Percentiles rank a stretch among this genome's conserved stretches.
phyloP scores from a whole-genome alignment of 1,284 basidiomycete genomes.

The Ustilago curta region DNA sequence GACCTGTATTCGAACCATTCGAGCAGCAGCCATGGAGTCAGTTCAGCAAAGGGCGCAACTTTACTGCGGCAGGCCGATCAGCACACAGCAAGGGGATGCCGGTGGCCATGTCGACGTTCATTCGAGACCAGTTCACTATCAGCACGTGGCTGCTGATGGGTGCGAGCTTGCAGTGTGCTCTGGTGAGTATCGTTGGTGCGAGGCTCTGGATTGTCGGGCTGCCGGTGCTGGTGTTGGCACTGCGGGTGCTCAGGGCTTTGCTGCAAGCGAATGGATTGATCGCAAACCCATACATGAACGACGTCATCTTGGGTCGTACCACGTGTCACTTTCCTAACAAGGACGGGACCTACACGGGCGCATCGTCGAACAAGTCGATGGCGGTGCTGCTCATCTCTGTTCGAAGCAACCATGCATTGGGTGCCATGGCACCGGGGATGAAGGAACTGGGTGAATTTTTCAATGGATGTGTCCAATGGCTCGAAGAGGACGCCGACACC shows the following conservation, averaged over 20 bases:
- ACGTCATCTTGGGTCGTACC: conserved; percentile 18
- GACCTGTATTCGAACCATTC: conserved; percentile 21
- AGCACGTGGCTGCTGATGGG: conserved; percentile 30
- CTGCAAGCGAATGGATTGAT: conserved; percentile 14
- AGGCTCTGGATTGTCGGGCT: conserved; percentile 15
- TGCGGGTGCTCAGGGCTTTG: conserved; percentile 9
- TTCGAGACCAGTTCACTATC: conserved; percentile 25
- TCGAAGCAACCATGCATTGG: conserved; percentile 27
- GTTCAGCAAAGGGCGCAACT: background rate
- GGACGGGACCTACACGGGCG: conserved; percentile 13
- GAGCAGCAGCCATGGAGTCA: conserved; percentile 24
- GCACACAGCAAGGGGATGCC: conserved; percentile 1
- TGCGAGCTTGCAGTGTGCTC: conserved; percentile 13
- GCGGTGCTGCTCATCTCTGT: conserved; percentile 31
- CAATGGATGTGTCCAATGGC: conserved; percentile 21
- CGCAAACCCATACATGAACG: conserved; percentile 22
- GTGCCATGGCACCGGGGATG: conserved; percentile 27
- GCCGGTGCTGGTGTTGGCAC: conserved; percentile 14
- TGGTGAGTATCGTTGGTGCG: conserved; percentile 19
- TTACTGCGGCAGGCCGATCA: conserved; percentile 9
- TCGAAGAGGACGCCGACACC: conserved; percentile 25
- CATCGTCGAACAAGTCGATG: conserved; percentile 17
- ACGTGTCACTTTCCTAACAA: conserved; percentile 26
- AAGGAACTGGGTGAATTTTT: conserved; percentile 27
- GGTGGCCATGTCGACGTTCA: background rate